Evolutionary conservation across 768 basidiomycete species (phyloP).

Genomic region (Lyophyllum decastes): DNA sequence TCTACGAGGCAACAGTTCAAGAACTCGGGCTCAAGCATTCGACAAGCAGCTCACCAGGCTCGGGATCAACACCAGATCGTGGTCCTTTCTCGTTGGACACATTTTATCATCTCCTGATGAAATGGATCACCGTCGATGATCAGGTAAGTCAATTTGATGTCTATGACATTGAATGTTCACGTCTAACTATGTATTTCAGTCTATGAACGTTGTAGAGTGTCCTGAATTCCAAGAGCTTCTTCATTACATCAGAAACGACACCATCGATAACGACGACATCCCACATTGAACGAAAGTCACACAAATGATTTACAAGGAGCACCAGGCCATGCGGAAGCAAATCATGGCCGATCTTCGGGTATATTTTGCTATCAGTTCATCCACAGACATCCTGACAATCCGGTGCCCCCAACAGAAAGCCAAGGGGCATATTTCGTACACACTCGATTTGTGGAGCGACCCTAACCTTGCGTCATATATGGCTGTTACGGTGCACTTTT

Average conservation of each 20-base stretch:
- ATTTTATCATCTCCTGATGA: slow-evolving; percentile 14
- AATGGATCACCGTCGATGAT: slow-evolving; percentile 30
- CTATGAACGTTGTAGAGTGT: slow-evolving; percentile 37
- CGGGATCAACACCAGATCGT: neutral
- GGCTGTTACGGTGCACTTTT: slow-evolving; percentile 34
- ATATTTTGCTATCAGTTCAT: neutral
- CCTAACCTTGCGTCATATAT: slow-evolving; percentile 25
- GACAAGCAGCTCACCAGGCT: neutral
- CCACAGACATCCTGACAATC: neutral
- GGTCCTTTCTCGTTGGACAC: too few species aligned
- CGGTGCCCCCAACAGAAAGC: slow-evolving; percentile 18
- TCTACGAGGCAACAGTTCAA: neutral
- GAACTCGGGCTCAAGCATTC: slow-evolving; percentile 1
- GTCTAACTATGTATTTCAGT: slow-evolving; percentile 20
- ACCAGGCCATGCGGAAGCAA: slow-evolving; percentile 18
- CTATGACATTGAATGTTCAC: neutral
- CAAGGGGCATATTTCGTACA: slow-evolving; percentile 31
- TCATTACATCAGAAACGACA: slow-evolving; percentile 23
- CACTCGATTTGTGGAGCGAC: slow-evolving; percentile 35
- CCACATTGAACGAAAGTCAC: slow-evolving; percentile 35
- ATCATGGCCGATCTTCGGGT: slow-evolving; percentile 26
- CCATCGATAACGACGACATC: slow-evolving; percentile 27
- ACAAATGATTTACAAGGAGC: slow-evolving; percentile 25
- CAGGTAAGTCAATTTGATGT: slow-evolving; percentile 26
- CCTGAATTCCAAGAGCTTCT: slow-evolving; percentile 32